Percentiles rank a stretch among this genome's conserved stretches.
Evolutionary conservation across 2,329 filamentous ascomycete species (phyloP).

Genomic region (Fusarium pininemorale): DNA sequence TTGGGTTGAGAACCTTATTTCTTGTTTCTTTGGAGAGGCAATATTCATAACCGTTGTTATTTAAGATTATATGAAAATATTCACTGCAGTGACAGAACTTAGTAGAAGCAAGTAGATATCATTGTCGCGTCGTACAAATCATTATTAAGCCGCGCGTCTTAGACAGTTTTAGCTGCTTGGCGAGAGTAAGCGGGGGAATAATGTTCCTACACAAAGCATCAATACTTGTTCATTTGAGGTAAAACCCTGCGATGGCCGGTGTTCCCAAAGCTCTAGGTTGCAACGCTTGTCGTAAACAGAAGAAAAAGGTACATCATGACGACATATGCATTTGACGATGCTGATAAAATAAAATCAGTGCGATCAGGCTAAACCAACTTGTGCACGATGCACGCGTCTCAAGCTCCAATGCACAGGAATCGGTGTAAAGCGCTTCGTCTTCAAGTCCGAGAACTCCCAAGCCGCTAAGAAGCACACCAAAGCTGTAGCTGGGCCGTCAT

Average conservation of each 20-base stretch:
- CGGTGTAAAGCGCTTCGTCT: slow-evolving; percentile 8
- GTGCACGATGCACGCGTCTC: slow-evolving; percentile 3
- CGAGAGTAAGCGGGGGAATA: not conserved
- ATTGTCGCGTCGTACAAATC: too few species aligned
- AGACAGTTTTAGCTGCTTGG: not conserved
- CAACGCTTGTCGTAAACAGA: slow-evolving; percentile 5
- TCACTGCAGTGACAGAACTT: not conserved
- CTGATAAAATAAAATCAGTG: not conserved
- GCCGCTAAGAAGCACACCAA: not conserved
- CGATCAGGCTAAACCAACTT: slow-evolving; percentile 17
- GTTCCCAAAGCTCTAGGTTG: slow-evolving; percentile 6
- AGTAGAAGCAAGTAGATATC: accelerated
- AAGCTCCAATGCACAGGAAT: not conserved
- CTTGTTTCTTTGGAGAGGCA: not conserved
- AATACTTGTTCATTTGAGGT: not conserved
- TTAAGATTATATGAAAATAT: not conserved
- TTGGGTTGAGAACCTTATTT: not conserved
- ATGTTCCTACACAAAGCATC: not conserved
- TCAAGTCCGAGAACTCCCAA: not conserved
- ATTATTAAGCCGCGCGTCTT: slow-evolving; percentile 4
- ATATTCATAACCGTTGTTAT: not conserved
- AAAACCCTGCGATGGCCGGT: slow-evolving; percentile 6
- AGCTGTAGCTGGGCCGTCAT: not conserved
- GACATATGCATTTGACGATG: accelerated
- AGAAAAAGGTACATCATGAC: slow-evolving; percentile 1